Evolutionary conservation across 176 grass and related monocot species (phyloP).

Genomic region (Thinopyrum elongatum): DNA sequence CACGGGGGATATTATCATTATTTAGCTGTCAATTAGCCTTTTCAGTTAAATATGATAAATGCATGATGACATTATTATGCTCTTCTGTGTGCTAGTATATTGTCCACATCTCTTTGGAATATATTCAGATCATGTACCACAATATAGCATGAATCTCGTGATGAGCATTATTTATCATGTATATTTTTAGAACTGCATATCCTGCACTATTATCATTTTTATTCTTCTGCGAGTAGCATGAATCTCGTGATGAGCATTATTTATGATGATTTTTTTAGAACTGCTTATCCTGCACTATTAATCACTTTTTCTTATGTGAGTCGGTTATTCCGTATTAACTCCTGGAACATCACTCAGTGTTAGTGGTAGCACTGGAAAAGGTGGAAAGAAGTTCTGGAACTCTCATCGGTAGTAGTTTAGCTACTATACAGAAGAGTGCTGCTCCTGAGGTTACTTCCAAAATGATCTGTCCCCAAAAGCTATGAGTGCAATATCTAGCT

Average conservation of each 20-base stretch:
- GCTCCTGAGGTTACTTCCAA: constrained; percentile 74
- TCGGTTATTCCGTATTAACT: background rate
- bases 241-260: background rate
- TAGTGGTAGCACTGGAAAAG: constrained; percentile 91
- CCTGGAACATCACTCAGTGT: constrained; percentile 59
- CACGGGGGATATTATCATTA: background rate
- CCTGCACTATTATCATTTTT: constrained; percentile 8
- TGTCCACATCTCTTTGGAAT: background rate
- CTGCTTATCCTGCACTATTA: constrained; percentile 11
- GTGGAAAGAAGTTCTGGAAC: constrained; percentile 91
- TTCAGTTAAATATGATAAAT: constrained; percentile 3
- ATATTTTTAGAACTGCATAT: background rate
- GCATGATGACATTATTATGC: background rate
- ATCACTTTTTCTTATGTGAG: background rate
- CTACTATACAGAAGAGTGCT: constrained; percentile 97
- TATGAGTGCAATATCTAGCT: constrained; percentile 19
- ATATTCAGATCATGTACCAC: background rate
- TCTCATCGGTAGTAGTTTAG: constrained; percentile 91
- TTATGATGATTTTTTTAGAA: constrained; percentile 1
- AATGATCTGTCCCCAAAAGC: constrained; percentile 9
- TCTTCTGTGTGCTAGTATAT: constrained; percentile 5
- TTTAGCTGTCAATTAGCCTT: constrained; percentile 14
- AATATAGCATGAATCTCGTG: background rate
- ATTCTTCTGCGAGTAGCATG: background rate
- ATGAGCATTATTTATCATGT: background rate